Evolutionary conservation across 2,329 filamentous ascomycete genomes (phyloP).

Genomic region (Fusarium lyarnte): DNA sequence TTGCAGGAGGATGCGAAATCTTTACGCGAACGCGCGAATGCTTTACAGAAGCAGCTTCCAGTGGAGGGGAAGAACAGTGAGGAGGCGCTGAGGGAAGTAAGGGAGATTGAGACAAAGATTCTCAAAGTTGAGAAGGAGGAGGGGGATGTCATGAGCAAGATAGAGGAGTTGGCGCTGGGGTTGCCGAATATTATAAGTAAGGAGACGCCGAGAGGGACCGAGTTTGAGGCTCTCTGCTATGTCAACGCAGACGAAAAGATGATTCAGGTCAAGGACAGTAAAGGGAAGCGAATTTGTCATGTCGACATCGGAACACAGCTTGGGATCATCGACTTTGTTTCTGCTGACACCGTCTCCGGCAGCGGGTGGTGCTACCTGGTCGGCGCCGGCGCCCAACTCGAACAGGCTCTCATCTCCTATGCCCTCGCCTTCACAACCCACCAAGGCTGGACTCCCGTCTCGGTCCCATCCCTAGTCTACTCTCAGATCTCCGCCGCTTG

Average conservation of each 20-base stretch:
- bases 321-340: neutral
- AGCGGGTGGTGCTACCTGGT: neutral
- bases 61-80: neutral
- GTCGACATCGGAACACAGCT: neutral
- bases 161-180: neutral
- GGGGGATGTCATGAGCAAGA: neutral
- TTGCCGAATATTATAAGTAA: neutral
- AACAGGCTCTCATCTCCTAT: neutral
- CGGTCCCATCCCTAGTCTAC: neutral
- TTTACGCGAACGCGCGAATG: neutral
- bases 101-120: accelerated
- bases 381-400: neutral
- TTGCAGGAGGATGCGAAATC: neutral
- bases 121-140: neutral
- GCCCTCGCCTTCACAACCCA: neutral
- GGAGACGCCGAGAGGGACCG: neutral
- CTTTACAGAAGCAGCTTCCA: neutral
- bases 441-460: neutral
- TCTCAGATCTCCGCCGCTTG: neutral
- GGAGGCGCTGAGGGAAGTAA: neutral
- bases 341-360: accelerated
- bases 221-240: neutral
- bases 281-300: neutral
- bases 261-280: neutral
- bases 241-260: neutral